Base-by-base conservation (phyloP, 108 stramenopile genomes). In the Nitzschia sp. region DNA sequence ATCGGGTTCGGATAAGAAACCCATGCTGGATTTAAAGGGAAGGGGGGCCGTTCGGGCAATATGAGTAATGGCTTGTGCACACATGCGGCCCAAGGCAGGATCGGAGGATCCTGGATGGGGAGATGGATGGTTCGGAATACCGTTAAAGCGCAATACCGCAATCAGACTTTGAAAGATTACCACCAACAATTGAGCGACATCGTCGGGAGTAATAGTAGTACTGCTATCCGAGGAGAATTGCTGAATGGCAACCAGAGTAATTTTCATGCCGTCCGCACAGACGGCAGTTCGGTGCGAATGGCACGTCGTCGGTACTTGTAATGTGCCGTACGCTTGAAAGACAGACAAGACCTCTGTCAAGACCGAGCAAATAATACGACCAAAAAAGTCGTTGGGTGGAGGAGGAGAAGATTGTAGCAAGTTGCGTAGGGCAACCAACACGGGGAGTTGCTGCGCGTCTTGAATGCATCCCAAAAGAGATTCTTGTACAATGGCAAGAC, bases 11-110 rank as follows among this genome's bases (percentile, higher is more conserved):
- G 80, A 33, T 45, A 83, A 71, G 8, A 65, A 27, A 28, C 76
- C 30, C 77, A 94, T 70, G 33, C 86, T 73, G 25, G 78, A 75
- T 65, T 92, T 95, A 77, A 95, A 95, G 1, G 85, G 51, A 8
- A 66, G 60, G 0, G 94, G 88, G 29, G 84, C 66, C 31, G 85
- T 80, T 21, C 91, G 82, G 18, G 85, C 89, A 27, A 87, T 64
- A 29, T 87, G 79, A 11, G 86, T 78, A 73, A 90, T 83, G 8
- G 84, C 81, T 55, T 92, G 91, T 0, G 94, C 94, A 56, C 79
- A 83, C 84, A 92, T 80, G 30, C 87, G 77, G 8, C 90, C 94
- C 54, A 95, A 47, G 8, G 79, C 70, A 17, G 84, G 77, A 45
- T 78, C 66, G 25, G 80, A 82, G 21, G 70, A 70, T n/a, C 45